Percentiles rank a stretch among this genome's conserved stretches.
Evolutionary conservation across 371 early-diverging fungal species (phyloP).

Genomic region (Blakeslea trispora): DNA sequence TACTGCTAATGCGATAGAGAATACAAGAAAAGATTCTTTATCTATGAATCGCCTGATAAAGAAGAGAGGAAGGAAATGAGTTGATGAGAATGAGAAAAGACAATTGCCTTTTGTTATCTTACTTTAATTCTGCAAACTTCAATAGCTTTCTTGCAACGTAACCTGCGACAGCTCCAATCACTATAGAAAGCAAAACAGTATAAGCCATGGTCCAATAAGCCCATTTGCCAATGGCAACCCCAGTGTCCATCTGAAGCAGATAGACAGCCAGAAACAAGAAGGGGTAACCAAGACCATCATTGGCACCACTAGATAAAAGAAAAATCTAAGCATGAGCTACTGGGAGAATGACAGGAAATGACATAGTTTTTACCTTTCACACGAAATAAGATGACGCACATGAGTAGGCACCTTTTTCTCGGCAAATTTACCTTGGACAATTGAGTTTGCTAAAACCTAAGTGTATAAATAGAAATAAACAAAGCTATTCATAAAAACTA

Average conservation of each 20-base stretch:
- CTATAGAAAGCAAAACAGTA: constrained; percentile 68
- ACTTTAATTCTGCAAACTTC: constrained; percentile 64
- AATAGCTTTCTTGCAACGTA: constrained; percentile 69
- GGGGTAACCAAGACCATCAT: constrained; percentile 85
- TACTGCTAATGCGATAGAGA: constrained; percentile 81
- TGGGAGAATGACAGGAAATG: not conserved
- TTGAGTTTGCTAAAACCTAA: constrained; percentile 84
- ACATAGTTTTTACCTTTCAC: constrained; percentile 61
- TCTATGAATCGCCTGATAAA: constrained; percentile 68
- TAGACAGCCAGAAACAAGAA: constrained; percentile 81
- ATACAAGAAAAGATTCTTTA: constrained; percentile 85
- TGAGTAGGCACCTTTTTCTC: constrained; percentile 82
- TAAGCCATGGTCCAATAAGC: constrained; percentile 69
- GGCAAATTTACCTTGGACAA: constrained; percentile 94
- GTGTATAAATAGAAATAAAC: too few species aligned
- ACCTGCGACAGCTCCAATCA: constrained; percentile 81
- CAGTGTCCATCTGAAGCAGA: constrained; percentile 55
- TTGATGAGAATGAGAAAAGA: not conserved
- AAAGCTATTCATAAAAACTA: too few species aligned
- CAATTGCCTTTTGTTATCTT: constrained; percentile 1
- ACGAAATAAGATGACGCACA: constrained; percentile 81
- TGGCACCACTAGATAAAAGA: constrained; percentile 58
- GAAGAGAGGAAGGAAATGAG: not conserved
- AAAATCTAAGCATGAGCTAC: too few species aligned
- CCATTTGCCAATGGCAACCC: constrained; percentile 71